A percentile compares a stretch with the other conserved stretches of the same genome.
phyloP scores from a whole-genome alignment of 2,329 filamentous ascomycete genomes.

The Ilyonectria destructans region DNA sequence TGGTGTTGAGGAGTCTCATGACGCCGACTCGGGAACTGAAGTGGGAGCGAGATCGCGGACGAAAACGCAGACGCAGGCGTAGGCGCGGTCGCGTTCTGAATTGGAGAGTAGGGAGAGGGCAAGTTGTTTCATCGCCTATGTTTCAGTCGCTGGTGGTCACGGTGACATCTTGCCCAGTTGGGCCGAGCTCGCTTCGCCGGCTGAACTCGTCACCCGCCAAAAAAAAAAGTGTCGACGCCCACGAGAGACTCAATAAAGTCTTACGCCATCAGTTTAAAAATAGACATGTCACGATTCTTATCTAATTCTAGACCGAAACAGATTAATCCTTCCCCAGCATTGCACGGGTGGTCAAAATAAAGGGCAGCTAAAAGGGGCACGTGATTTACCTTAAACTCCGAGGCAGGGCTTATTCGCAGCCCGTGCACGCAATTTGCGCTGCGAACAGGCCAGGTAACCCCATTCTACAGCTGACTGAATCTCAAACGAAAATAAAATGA shows the following conservation, averaged over 20 bases:
- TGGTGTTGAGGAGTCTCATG: conserved; percentile 50
- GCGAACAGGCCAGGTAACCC: not conserved
- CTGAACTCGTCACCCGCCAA: conserved; percentile 4
- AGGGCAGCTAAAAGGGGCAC: conserved; percentile 9
- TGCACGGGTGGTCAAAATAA: conserved; percentile 26
- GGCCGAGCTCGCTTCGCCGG: conserved; percentile 19
- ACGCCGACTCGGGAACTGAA: conserved; percentile 15
- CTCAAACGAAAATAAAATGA: too few species aligned
- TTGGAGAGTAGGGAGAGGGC: conserved; percentile 12
- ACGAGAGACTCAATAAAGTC: conserved; percentile 1
- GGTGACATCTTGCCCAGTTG: conserved; percentile 35
- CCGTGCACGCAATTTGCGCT: conserved; percentile 10
- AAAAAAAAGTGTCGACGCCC: conserved; percentile 4
- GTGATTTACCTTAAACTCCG: conserved; percentile 23
- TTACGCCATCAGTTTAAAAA: conserved; percentile 14
- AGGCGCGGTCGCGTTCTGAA: conserved; percentile 27
- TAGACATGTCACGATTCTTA: conserved; percentile 17
- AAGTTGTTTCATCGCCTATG: conserved; percentile 25
- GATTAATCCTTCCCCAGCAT: conserved; percentile 8
- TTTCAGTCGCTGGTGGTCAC: conserved; percentile 32
- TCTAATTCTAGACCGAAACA: not conserved
- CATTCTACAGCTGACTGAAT: too few species aligned
- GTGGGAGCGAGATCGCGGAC: not conserved
- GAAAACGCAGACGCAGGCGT: not conserved
- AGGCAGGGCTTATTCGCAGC: not conserved